These are phyloP conservation scores for Neurospora sp. DNA, from an alignment of 495 filamentous ascomycete species.

Conservation along the genomic window DNA sequence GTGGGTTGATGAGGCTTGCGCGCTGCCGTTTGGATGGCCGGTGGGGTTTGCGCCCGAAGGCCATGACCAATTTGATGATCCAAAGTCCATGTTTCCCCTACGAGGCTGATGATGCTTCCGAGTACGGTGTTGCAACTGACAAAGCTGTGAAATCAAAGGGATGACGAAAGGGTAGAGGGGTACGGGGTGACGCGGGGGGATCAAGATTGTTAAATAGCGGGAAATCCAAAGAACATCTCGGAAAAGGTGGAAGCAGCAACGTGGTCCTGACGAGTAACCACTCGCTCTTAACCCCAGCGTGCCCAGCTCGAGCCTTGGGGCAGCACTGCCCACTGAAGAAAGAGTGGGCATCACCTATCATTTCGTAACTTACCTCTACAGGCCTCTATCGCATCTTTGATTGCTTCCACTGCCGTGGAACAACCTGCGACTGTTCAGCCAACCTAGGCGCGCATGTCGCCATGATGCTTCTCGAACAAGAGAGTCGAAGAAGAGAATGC, in stretches of 20 bases:
- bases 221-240: not conserved
- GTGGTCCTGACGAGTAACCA: not conserved
- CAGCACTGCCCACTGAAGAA: not conserved
- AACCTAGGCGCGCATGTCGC: not conserved
- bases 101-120: not conserved
- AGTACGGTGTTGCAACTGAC: not conserved
- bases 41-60: not conserved
- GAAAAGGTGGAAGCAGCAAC: not conserved
- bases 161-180: not conserved
- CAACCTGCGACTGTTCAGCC: not conserved
- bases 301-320: not conserved
- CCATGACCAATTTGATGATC: constrained; percentile 10
- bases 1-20: not conserved
- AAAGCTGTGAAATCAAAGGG: not conserved
- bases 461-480: not conserved
- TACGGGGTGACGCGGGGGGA: not conserved
- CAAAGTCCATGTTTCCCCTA: not conserved
- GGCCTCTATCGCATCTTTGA: not conserved
- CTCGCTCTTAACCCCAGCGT: not conserved
- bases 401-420: not conserved
- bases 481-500: not conserved
- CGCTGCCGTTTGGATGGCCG: not conserved
- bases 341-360: not conserved
- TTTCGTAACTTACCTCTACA: not conserved
- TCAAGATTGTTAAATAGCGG: not conserved